These are phyloP conservation scores for Umbelopsis ramanniana DNA, from an alignment of 192 early-diverging fungal species.

Conservation along the genomic window DNA sequence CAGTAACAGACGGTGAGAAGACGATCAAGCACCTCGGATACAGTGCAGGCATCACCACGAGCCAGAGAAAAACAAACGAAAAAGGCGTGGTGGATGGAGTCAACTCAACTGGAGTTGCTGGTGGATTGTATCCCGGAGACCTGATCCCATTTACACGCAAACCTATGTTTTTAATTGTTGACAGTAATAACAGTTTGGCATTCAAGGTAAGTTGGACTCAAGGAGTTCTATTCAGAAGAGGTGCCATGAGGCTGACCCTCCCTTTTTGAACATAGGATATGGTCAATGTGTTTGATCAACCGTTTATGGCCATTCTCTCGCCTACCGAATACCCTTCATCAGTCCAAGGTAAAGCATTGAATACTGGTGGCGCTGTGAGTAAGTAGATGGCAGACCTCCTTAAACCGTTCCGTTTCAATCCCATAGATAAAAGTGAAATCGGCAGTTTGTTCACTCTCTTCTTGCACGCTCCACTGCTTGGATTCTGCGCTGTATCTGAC, in stretches of 20 bases:
- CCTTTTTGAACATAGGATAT: slow-evolving; percentile 57
- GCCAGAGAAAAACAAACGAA: slow-evolving; percentile 64
- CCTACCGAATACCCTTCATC: slow-evolving; percentile 83
- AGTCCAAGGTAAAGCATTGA: slow-evolving; percentile 66
- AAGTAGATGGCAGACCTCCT: too few relatives aligned
- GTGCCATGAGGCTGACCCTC: too few relatives aligned
- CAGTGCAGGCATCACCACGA: slow-evolving; percentile 76
- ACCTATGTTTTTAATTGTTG: slow-evolving; percentile 92
- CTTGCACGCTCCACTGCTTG: slow-evolving; percentile 88
- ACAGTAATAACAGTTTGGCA: slow-evolving; percentile 85
- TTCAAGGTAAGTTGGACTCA: slow-evolving; percentile 79
- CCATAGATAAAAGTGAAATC: slow-evolving; percentile 59
- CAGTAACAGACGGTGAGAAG: neutral
- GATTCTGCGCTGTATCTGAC: slow-evolving; percentile 83
- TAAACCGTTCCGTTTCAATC: neutral
- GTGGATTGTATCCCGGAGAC: slow-evolving; percentile 85
- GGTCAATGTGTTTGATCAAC: slow-evolving; percentile 86
- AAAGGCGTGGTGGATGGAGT: slow-evolving; percentile 25
- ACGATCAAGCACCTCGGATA: slow-evolving; percentile 53
- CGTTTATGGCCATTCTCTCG: slow-evolving; percentile 88
- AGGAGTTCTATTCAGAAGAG: neutral
- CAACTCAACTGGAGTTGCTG: neutral
- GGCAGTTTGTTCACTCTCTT: slow-evolving; percentile 96
- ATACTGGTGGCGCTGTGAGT: neutral
- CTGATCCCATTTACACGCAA: slow-evolving; percentile 94